These are phyloP conservation scores for Mortierella alpina DNA, from an alignment of 192 early-diverging fungal species.

Conservation along the genomic window DNA sequence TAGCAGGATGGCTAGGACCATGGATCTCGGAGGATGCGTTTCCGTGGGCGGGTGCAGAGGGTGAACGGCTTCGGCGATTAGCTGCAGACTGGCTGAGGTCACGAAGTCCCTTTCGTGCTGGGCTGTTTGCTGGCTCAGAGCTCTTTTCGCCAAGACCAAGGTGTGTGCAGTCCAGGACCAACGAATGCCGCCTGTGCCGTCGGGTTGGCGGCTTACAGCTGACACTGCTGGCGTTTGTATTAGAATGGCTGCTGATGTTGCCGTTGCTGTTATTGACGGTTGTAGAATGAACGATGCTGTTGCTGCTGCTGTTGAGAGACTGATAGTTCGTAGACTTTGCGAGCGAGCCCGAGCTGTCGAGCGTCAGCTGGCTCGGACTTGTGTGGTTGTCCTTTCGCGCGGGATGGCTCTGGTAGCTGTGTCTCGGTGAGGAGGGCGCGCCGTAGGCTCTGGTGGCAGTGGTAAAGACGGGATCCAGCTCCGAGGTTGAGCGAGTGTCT, in stretches of 20 bases:
- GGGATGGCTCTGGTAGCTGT: constrained; percentile 17
- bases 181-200: constrained; percentile 25
- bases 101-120: constrained; percentile 33
- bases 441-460: neutral
- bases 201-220: neutral
- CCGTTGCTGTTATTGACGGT: neutral
- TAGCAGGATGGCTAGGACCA: neutral
- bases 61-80: neutral
- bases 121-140: constrained; percentile 26
- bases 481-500: neutral
- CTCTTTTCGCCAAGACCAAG: constrained; percentile 45
- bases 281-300: neutral
- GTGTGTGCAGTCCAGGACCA: constrained; percentile 44
- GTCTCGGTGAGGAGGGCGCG: constrained; percentile 3
- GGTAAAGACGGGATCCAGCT: neutral
- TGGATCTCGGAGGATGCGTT: neutral
- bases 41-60: neutral
- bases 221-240: neutral
- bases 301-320: neutral
- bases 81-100: constrained; percentile 20
- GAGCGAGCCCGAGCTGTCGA: constrained; percentile 6
- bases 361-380: constrained; percentile 29
- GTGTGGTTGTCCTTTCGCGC: constrained; percentile 42
- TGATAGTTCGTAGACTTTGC: neutral
- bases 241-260: neutral